These are phyloP conservation scores for Colletotrichum paranaense DNA, from an alignment of 2,329 filamentous ascomycete genomes.

Conservation along the genomic window DNA sequence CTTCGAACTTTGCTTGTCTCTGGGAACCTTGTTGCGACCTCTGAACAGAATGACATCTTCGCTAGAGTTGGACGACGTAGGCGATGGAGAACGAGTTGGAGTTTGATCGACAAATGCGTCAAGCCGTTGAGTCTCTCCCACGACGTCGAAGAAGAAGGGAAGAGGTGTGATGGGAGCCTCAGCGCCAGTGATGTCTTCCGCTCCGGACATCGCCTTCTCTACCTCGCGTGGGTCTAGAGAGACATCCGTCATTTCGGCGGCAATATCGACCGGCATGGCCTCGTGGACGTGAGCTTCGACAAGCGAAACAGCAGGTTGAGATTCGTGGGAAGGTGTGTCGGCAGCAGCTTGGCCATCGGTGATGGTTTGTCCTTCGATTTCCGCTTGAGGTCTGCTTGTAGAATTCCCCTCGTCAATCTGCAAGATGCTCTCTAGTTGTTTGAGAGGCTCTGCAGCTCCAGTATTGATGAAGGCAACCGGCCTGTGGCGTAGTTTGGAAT, in stretches of 20 bases:
- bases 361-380: background rate
- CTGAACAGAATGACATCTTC: slow-evolving; percentile 80
- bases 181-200: background rate
- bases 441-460: slow-evolving; percentile 62
- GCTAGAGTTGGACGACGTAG: slow-evolving; percentile 60
- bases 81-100: slow-evolving; percentile 20
- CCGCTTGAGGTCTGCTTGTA: background rate
- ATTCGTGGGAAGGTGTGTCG: background rate
- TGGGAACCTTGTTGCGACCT: slow-evolving; percentile 53
- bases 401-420: slow-evolving; percentile 14
- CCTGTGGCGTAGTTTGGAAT: slow-evolving; percentile 56
- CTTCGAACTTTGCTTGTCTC: slow-evolving; percentile 35
- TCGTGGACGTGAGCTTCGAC: background rate
- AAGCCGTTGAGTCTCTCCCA: slow-evolving; percentile 42
- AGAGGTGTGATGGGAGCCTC: background rate
- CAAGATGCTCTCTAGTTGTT: slow-evolving; percentile 48
- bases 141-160: slow-evolving; percentile 52
- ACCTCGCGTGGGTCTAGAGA: background rate
- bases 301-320: background rate
- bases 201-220: background rate
- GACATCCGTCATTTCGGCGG: background rate
- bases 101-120: background rate
- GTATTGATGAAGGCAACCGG: slow-evolving; percentile 66
- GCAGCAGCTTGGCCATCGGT: background rate
- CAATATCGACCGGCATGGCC: background rate